Evolutionary conservation across 164 flowering plant species (phyloP), one percentile per base, ranked within the genome.

Genomic region (Santalum album): DNA sequence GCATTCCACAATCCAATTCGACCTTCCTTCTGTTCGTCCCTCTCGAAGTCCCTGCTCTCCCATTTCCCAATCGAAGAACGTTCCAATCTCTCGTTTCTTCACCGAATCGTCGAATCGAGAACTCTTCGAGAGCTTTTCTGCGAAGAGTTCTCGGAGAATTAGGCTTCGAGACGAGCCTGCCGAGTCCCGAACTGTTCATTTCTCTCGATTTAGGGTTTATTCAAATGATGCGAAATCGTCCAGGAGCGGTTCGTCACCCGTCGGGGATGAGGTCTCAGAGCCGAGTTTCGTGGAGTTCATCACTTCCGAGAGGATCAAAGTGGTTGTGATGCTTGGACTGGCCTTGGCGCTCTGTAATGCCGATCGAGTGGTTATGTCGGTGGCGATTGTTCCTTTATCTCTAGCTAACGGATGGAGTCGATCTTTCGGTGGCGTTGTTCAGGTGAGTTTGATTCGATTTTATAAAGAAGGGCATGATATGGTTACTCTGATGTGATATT

Each of bases 281-380:
- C 72, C 87, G 59, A 74, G 74, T 64, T 77, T 83, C 53, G 40
- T 69, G 3, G 98, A 91, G 79, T 88, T 91, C 60, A 75, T 92
- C 51, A 89, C 96, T 18, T 92, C 96, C 15, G 99, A 92, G 85
- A 71, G 96, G 58, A 90, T 92, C 48, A 92, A 92, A 54, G 95
- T 92, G 46, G 96, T 82, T 36, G 71, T 87, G 12, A 89, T 89
- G 95, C 71, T 92, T 3, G 96, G 79, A 4, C 58, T 87, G 57
- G 94, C 96, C 27, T 70, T 89, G 55, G 83, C 87, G 1, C 83
- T 92, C 12, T 89, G 99, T 45, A 92, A 82, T 66, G 94, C 96
- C 1, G 99, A 92, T 65, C 75, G 99, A 16, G 99, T 85, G 25
- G 96, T 92, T 5, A 92, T 92, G 96, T 92, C 99, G 0, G 96